These are phyloP conservation scores for Nosema granulosis DNA, from an alignment of 371 early-diverging fungal genomes.

Conservation along the genomic window DNA sequence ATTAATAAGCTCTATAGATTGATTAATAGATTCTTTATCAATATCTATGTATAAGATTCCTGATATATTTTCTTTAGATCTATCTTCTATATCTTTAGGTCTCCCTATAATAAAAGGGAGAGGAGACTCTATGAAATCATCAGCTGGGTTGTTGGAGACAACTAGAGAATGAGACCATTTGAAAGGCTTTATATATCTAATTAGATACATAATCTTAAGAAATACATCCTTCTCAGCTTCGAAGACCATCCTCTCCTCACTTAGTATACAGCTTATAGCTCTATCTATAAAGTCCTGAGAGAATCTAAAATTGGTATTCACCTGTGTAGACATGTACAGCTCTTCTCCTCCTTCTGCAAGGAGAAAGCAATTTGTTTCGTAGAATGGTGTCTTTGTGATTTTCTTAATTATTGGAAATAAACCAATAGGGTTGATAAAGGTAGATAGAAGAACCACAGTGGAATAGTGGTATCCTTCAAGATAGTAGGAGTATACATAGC, in stretches of 20 bases:
- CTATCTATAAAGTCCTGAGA: slow-evolving; percentile 15
- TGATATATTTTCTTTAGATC: too few relatives aligned
- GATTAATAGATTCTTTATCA: not conserved
- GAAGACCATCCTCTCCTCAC: slow-evolving; percentile 25
- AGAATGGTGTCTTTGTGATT: slow-evolving; percentile 24
- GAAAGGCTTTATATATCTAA: slow-evolving; percentile 22
- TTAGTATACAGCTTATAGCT: not conserved
- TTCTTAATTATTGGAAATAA: not conserved
- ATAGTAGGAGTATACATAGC: slow-evolving; percentile 8
- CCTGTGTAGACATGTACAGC: slow-evolving; percentile 2
- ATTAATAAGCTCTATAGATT: not conserved
- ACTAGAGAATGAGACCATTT: slow-evolving; percentile 15
- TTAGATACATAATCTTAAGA: slow-evolving; percentile 8
- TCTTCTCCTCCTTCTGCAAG: not conserved
- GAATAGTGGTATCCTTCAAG: too few relatives aligned
- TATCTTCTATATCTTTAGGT: not conserved
- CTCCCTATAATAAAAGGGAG: slow-evolving; percentile 5
- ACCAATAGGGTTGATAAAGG: slow-evolving; percentile 5
- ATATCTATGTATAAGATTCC: slow-evolving; percentile 2
- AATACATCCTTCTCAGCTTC: not conserved
- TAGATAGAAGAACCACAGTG: not conserved
- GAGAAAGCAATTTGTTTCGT: slow-evolving; percentile 10
- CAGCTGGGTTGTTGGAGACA: not conserved
- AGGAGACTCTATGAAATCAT: slow-evolving; percentile 18
- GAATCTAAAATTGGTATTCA: not conserved